Evolutionary conservation across 202 grass and related monocot genomes (phyloP).

Genomic region (Elaeis oleifera): DNA sequence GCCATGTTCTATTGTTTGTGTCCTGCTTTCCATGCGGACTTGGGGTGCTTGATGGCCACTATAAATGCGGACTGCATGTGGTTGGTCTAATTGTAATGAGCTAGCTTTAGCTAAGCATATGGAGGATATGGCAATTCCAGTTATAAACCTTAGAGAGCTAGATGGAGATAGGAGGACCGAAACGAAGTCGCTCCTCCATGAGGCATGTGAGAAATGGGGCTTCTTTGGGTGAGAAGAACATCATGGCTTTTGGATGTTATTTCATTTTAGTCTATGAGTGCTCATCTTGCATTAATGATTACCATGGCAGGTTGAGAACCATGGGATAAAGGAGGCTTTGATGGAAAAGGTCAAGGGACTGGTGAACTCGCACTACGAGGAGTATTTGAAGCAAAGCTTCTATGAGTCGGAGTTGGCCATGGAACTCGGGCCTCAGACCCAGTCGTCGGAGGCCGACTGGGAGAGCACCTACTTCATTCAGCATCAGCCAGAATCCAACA

Average conservation of each 20-base stretch:
- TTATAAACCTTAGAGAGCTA: conserved; percentile 57
- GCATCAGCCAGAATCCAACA: conserved; percentile 42
- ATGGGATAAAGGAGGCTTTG: conserved; percentile 53
- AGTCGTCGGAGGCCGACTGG: conserved; percentile 49
- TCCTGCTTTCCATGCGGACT: no score
- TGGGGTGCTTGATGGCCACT: no score
- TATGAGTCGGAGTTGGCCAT: conserved; percentile 50
- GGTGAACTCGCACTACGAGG: conserved; percentile 63
- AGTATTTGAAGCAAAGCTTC: conserved; percentile 47
- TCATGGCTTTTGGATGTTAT: no score
- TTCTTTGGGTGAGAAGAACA: conserved; percentile 70
- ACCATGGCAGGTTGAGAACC: conserved; percentile 59
- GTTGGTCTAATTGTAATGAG: no score
- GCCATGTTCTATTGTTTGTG: no score
- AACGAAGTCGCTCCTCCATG: conserved; percentile 52
- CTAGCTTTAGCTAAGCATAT: no score
- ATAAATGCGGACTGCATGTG: no score
- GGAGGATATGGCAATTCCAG: conserved; percentile 49
- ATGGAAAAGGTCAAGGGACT: conserved; percentile 75
- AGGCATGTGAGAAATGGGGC: conserved; percentile 66
- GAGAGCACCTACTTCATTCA: conserved; percentile 72
- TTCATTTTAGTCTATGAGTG: no score
- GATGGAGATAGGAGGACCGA: conserved; percentile 32
- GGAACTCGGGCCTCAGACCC: conserved; percentile 25
- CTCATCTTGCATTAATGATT: not conserved